A percentile compares a stretch with the other conserved stretches of the same genome.
These are phyloP conservation scores for Volvox africanus DNA, from an alignment of 139 green algal species.

Conservation along the genomic window DNA sequence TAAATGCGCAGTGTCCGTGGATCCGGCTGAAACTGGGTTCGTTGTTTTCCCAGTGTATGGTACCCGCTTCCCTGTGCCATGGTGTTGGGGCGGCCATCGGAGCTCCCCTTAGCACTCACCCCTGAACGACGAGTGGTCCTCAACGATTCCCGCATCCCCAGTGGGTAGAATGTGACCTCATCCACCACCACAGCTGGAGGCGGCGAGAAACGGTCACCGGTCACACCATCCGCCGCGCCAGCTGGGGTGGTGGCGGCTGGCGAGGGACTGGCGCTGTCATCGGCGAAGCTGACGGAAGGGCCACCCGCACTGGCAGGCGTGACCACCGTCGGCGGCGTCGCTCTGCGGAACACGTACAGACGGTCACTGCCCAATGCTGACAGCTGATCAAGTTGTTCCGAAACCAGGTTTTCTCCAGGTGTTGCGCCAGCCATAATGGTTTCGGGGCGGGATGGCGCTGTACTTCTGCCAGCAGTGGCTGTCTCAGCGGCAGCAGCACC, in stretches of 20 bases:
- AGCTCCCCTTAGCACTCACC: neutral
- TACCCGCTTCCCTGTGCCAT: too few relatives aligned
- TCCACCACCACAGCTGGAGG: conserved; percentile 3
- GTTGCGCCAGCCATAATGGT: neutral
- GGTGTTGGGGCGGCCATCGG: too few relatives aligned
- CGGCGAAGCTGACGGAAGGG: neutral
- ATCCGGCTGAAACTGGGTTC: too few relatives aligned
- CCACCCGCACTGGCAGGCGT: neutral
- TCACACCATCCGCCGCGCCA: neutral
- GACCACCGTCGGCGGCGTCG: neutral
- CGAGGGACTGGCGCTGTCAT: neutral
- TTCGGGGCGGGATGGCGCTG: neutral
- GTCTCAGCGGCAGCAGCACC: neutral
- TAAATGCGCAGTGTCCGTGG: too few relatives aligned
- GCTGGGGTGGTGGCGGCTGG: neutral
- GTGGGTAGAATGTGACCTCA: conserved; percentile 5
- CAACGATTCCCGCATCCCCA: neutral
- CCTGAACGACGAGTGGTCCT: neutral
- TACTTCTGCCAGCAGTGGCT: neutral
- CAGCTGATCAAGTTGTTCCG: neutral
- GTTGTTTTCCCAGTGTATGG: too few relatives aligned
- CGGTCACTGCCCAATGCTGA: neutral
- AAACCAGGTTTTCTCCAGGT: neutral
- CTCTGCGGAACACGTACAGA: neutral
- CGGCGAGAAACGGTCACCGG: neutral